phyloP scores from a whole-genome alignment of 352 stramenopile species.

The Phytophthora tentaculata region DNA sequence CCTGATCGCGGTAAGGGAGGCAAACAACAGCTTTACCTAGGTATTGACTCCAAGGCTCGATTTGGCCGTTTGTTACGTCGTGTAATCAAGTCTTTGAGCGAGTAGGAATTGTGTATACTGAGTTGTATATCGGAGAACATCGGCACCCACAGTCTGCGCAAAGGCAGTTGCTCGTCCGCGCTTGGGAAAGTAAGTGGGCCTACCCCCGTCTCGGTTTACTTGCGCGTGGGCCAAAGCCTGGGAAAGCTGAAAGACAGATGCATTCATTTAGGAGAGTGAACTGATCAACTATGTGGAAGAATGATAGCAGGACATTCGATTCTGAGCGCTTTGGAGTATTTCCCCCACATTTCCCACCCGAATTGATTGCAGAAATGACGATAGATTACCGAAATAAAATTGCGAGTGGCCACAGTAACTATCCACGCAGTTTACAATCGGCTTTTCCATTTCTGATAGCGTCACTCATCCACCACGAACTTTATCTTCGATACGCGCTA shows the following conservation, averaged over 20 bases:
- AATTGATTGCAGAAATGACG: background rate
- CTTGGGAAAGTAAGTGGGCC: slow-evolving; percentile 8
- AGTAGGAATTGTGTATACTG: slow-evolving; percentile 1
- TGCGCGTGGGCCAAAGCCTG: slow-evolving; percentile 7
- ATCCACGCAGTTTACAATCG: slow-evolving; percentile 3
- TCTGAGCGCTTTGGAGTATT: slow-evolving; percentile 4
- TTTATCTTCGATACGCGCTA: no score
- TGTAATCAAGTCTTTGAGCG: background rate
- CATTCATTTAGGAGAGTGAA: slow-evolving; percentile 10
- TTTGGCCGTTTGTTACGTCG: background rate
- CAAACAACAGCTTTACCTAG: slow-evolving; percentile 7
- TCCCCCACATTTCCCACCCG: slow-evolving; percentile 6
- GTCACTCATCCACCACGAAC: slow-evolving; percentile 5
- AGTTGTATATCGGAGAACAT: background rate
- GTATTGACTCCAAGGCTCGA: slow-evolving; percentile 7
- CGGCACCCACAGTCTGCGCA: slow-evolving; percentile 5
- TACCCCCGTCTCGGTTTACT: background rate
- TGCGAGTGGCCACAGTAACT: slow-evolving; percentile 6
- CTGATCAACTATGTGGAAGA: slow-evolving; percentile 11
- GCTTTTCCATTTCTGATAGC: slow-evolving; percentile 15
- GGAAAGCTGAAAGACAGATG: slow-evolving; percentile 9
- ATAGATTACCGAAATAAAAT: background rate
- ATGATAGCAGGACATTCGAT: slow-evolving; percentile 13
- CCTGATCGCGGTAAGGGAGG: background rate
- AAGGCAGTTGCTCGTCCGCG: slow-evolving; percentile 5